These are phyloP conservation scores for Strigomonas culicis DNA, from an alignment of 208 protist genomes.

Conservation along the genomic window DNA sequence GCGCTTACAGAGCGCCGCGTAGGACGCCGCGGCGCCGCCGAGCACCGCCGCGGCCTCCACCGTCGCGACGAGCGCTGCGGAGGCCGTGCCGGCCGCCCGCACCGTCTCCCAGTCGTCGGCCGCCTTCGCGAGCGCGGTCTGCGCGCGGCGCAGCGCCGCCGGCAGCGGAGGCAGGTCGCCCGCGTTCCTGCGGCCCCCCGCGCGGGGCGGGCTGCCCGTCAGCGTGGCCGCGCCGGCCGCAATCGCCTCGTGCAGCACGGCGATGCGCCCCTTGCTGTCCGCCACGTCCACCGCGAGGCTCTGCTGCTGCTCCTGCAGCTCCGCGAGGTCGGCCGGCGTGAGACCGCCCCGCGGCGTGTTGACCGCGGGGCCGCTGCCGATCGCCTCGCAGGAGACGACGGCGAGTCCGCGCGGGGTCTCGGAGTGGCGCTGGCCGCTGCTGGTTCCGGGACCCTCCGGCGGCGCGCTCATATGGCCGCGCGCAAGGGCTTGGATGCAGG, in stretches of 20 bases:
- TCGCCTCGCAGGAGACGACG: no score
- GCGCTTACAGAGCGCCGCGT: neutral
- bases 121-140: neutral
- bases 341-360: slow-evolving; percentile 5
- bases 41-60: neutral
- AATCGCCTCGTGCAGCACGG: slow-evolving; percentile 35
- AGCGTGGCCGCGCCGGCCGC: slow-evolving; percentile 19
- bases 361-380: no score
- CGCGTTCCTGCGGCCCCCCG: neutral
- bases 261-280: slow-evolving; percentile 31
- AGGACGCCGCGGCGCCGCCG: neutral
- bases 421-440: no score
- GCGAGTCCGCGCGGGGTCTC: no score
- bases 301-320: slow-evolving; percentile 9
- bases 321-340: neutral
- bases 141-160: no score
- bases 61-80: neutral
- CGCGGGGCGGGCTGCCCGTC: neutral
- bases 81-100: neutral
- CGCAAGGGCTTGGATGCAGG: no score
- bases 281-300: slow-evolving; percentile 31
- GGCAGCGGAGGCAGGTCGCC: neutral
- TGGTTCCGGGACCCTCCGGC: no score
- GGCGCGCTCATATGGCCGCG: no score
- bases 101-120: neutral